A percentile compares a stretch with the other conserved stretches of the same genome.
Conservation (phyloP, 495 filamentous ascomycete genomes). For the Podospora fimiseda region DNA sequence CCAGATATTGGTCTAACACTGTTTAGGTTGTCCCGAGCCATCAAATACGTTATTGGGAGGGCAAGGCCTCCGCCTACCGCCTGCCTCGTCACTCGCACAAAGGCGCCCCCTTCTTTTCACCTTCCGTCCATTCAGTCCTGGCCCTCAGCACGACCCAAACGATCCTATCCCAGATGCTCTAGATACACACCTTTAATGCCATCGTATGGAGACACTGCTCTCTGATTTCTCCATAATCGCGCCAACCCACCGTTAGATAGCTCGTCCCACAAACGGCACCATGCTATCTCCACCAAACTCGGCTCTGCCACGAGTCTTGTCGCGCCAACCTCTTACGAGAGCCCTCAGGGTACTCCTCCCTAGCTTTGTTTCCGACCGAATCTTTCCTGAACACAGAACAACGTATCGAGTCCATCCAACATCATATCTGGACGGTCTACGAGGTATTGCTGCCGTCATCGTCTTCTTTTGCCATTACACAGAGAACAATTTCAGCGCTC, state of each 20-base stretch:
- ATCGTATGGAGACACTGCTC: neutral
- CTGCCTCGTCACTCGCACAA: neutral
- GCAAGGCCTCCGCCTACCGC: neutral
- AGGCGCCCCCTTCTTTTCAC: neutral
- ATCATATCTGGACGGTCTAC: conserved; percentile 49
- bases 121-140: neutral
- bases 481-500: conserved; percentile 33
- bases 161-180: neutral
- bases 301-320: neutral
- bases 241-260: neutral
- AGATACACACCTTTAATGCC: neutral
- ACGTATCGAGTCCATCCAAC: conserved; percentile 35
- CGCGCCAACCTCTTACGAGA: neutral
- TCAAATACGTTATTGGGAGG: neutral
- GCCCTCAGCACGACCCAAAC: neutral
- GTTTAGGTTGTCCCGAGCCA: neutral
- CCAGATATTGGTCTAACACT: neutral
- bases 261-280: neutral
- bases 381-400: conserved; percentile 27
- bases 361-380: conserved; percentile 26
- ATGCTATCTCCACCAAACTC: conserved; percentile 1
- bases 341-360: conserved; percentile 25
- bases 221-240: neutral
- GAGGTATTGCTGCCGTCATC: conserved; percentile 49
- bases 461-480: conserved; percentile 48